phyloP scores from a whole-genome alignment of 1,284 basidiomycete genomes.

The Tilletia caries region DNA sequence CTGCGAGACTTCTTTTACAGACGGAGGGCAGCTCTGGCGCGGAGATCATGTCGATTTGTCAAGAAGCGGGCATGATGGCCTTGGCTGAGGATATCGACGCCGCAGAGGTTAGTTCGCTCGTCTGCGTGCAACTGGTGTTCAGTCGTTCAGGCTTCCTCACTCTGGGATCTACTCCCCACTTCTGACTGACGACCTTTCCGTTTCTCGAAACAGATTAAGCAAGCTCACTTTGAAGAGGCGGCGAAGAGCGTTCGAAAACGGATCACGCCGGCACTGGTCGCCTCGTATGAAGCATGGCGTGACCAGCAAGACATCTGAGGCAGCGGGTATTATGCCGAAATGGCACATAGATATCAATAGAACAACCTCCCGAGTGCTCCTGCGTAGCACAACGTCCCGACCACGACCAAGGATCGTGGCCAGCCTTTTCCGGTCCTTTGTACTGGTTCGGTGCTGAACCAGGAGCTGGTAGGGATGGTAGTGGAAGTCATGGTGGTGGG shows the following conservation, averaged over 20 bases:
- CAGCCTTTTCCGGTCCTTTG: background rate
- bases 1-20: slow-evolving; percentile 9
- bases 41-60: slow-evolving; percentile 85
- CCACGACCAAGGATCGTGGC: background rate
- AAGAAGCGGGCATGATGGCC: slow-evolving; percentile 87
- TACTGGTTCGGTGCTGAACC: background rate
- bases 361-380: slow-evolving; percentile 3
- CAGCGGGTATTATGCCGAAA: background rate
- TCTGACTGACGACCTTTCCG: background rate
- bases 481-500: background rate
- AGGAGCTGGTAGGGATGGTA: background rate
- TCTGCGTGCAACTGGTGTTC: background rate
- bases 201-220: slow-evolving; percentile 65
- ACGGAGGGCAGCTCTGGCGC: slow-evolving; percentile 88
- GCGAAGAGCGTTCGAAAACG: slow-evolving; percentile 71
- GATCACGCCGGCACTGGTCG: slow-evolving; percentile 74
- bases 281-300: slow-evolving; percentile 36
- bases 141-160: background rate
- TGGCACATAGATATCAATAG: background rate
- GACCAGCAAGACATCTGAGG: slow-evolving; percentile 30
- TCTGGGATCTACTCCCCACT: background rate
- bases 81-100: slow-evolving; percentile 82
- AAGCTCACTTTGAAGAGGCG: slow-evolving; percentile 71
- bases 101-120: slow-evolving; percentile 62
- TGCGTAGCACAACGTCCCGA: background rate